Evolutionary conservation across 768 basidiomycete genomes (phyloP).

Genomic region (Suillus brevipes): DNA sequence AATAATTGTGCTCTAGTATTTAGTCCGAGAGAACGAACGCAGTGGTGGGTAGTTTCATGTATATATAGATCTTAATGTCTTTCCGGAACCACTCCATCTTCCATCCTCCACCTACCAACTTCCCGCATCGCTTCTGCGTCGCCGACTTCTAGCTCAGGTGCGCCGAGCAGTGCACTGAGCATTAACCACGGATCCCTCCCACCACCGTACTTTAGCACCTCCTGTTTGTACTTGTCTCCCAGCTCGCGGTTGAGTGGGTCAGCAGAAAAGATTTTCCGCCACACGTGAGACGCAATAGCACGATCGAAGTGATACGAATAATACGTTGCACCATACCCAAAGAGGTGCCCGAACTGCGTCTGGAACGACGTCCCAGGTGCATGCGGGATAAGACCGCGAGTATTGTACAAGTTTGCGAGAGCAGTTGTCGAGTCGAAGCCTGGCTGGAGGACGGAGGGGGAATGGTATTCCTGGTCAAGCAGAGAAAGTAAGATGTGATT

Average conservation of each 20-base stretch:
- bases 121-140: slow-evolving; percentile 84
- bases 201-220: slow-evolving; percentile 80
- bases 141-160: slow-evolving; percentile 66
- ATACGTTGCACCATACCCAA: slow-evolving; percentile 96
- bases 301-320: slow-evolving; percentile 97
- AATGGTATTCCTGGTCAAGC: slow-evolving; percentile 91
- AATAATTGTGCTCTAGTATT: neutral
- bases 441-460: slow-evolving; percentile 51
- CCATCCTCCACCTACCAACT: slow-evolving; percentile 87
- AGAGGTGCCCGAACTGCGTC: slow-evolving; percentile 93
- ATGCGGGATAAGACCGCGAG: slow-evolving; percentile 78
- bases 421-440: slow-evolving; percentile 74
- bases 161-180: slow-evolving; percentile 70
- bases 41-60: neutral
- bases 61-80: slow-evolving; percentile 48
- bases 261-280: slow-evolving; percentile 67
- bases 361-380: slow-evolving; percentile 89
- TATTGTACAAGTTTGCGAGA: slow-evolving; percentile 59
- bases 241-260: slow-evolving; percentile 69
- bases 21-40: neutral
- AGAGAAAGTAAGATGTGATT: slow-evolving; percentile 87
- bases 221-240: slow-evolving; percentile 80
- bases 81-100: slow-evolving; percentile 64
- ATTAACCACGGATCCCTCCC: slow-evolving; percentile 94
- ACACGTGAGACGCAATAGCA: slow-evolving; percentile 92